A percentile compares a stretch with the other conserved stretches of the same genome.
These are phyloP conservation scores for Aureobasidium sp. DNA, from an alignment of 2,329 filamentous ascomycete genomes.

Conservation along the genomic window DNA sequence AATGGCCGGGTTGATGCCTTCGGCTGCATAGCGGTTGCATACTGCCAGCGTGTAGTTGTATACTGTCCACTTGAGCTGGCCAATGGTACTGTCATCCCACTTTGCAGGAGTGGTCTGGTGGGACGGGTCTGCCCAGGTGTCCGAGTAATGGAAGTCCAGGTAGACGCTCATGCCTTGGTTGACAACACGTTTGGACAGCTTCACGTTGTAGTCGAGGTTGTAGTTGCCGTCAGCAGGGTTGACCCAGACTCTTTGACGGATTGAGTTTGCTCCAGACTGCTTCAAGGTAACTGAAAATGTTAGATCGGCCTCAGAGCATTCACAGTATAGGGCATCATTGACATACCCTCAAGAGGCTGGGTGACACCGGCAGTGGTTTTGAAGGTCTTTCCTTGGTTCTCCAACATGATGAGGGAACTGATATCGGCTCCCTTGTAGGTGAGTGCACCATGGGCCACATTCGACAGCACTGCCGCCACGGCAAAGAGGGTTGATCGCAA, in stretches of 20 bases:
- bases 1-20: constrained; percentile 30
- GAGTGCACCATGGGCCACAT: constrained; percentile 15
- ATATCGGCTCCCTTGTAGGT: constrained; percentile 31
- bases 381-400: constrained; percentile 27
- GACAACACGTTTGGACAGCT: constrained; percentile 26
- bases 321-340: background rate
- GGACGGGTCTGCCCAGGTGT: constrained; percentile 29
- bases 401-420: constrained; percentile 27
- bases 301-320: constrained; percentile 18
- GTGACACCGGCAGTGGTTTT: constrained; percentile 21
- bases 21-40: constrained; percentile 33
- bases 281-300: constrained; percentile 14
- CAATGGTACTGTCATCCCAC: constrained; percentile 26
- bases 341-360: constrained; percentile 6
- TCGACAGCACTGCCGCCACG: background rate
- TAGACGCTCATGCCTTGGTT: constrained; percentile 25
- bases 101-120: constrained; percentile 24
- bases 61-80: constrained; percentile 23
- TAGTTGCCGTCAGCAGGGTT: constrained; percentile 22
- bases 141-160: constrained; percentile 25
- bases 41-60: constrained; percentile 26
- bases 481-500: background rate
- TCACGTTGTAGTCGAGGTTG: constrained; percentile 27
- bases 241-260: constrained; percentile 24
- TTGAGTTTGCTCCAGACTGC: constrained; percentile 19